Conservation (phyloP, 2,329 filamentous ascomycete species). For the Venturia oleaginea region DNA sequence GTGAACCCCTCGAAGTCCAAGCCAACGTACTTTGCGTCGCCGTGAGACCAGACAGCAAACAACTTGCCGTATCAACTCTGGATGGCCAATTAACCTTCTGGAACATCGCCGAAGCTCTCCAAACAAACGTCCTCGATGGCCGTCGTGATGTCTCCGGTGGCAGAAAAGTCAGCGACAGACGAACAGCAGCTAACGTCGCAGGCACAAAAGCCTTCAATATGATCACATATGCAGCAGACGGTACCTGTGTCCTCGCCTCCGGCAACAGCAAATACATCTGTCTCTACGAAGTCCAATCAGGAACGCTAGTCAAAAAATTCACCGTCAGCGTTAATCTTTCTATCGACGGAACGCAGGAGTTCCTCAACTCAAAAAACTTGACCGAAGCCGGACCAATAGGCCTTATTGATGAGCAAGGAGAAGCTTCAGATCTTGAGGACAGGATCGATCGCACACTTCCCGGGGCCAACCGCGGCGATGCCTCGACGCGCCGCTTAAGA, state of each 20-base stretch:
- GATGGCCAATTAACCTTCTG: conserved; percentile 95
- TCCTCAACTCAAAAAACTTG: conserved; percentile 83
- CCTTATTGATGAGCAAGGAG: conserved; percentile 79
- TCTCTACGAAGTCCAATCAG: conserved; percentile 87
- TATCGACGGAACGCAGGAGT: conserved; percentile 90
- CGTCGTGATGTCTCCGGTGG: conserved; percentile 89
- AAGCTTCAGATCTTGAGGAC: conserved; percentile 82
- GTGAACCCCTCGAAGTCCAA: conserved; percentile 85
- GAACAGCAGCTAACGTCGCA: conserved; percentile 81
- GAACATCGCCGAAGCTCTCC: conserved; percentile 79
- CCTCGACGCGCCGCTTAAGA: conserved; percentile 63
- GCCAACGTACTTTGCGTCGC: conserved; percentile 82
- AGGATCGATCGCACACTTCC: conserved; percentile 71
- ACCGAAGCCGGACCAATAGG: conserved; percentile 81
- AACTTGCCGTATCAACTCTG: conserved; percentile 83
- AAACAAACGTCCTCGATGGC: conserved; percentile 78
- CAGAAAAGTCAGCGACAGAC: conserved; percentile 75
- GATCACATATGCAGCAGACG: conserved; percentile 86
- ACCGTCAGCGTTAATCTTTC: conserved; percentile 95
- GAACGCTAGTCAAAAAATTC: conserved; percentile 87
- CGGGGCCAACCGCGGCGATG: conserved; percentile 79
- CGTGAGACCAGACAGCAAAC: conserved; percentile 80
- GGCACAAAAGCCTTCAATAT: conserved; percentile 86
- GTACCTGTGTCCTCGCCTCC: conserved; percentile 77
- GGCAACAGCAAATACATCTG: conserved; percentile 99